phyloP scores from a whole-genome alignment of 345 rosid genomes.

The Lagerstroemia speciosa region DNA sequence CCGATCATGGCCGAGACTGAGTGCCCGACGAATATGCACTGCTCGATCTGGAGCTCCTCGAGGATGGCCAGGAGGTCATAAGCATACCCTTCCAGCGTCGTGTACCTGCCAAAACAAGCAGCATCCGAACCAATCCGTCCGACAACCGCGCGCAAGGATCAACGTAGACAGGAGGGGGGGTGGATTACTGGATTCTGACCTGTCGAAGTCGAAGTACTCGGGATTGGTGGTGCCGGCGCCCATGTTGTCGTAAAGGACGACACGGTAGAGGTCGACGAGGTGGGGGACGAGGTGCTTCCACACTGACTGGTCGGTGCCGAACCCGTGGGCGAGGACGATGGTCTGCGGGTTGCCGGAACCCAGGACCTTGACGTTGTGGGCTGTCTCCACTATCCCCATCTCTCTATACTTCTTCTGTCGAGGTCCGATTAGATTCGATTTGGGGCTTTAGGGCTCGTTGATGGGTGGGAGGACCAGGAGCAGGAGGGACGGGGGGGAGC shows the following conservation, averaged over 20 bases:
- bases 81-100: conserved; percentile 66
- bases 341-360: conserved; percentile 46
- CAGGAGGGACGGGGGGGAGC: no score
- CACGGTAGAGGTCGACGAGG: conserved; percentile 51
- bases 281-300: conserved; percentile 94
- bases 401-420: background rate
- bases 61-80: conserved; percentile 72
- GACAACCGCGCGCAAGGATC: no score
- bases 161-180: no score
- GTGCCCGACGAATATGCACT: conserved; percentile 72
- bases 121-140: background rate
- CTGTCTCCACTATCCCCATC: conserved; percentile 78
- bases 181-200: background rate
- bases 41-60: conserved; percentile 46
- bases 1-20: conserved; percentile 80
- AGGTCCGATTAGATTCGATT: background rate
- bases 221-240: conserved; percentile 95
- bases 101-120: conserved; percentile 22
- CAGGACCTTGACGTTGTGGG: conserved; percentile 66
- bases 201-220: conserved; percentile 66
- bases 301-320: conserved; percentile 87
- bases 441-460: background rate
- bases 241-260: conserved; percentile 75
- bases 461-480: no score
- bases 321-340: conserved; percentile 73